Conservation (phyloP, 2,329 filamentous ascomycete species). For the Escovopsis sp. region DNA sequence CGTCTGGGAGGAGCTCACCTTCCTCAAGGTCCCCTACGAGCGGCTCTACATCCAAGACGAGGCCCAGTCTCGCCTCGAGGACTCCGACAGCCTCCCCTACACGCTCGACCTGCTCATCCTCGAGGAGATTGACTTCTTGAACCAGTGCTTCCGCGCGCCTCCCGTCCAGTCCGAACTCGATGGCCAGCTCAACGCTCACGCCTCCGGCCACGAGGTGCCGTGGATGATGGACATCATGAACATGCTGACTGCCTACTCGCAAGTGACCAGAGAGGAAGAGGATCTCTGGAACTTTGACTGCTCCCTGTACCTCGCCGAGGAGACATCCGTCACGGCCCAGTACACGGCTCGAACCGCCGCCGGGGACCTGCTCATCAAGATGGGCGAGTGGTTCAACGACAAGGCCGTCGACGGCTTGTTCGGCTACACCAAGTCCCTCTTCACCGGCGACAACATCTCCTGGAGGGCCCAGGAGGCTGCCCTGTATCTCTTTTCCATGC, state of each 20-base stretch:
- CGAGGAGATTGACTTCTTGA: slow-evolving; percentile 90
- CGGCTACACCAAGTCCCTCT: slow-evolving; percentile 60
- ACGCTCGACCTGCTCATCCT: slow-evolving; percentile 86
- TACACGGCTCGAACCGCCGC: slow-evolving; percentile 90
- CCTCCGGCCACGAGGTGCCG: slow-evolving; percentile 46
- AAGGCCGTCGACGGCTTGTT: slow-evolving; percentile 67
- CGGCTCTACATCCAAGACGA: slow-evolving; percentile 76
- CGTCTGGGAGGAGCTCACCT: slow-evolving; percentile 75
- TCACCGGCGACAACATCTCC: slow-evolving; percentile 34
- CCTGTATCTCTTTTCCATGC: slow-evolving; percentile 71
- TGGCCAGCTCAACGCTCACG: slow-evolving; percentile 51
- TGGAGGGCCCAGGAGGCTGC: slow-evolving; percentile 63
- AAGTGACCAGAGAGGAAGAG: slow-evolving; percentile 85
- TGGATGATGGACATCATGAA: slow-evolving; percentile 87
- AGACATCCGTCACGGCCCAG: slow-evolving; percentile 87
- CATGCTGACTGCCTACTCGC: slow-evolving; percentile 69
- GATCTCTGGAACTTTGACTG: slow-evolving; percentile 94
- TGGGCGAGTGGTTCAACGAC: slow-evolving; percentile 75
- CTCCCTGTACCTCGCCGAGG: slow-evolving; percentile 88
- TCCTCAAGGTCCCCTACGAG: slow-evolving; percentile 58
- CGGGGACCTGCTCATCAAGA: slow-evolving; percentile 81
- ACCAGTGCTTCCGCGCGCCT: slow-evolving; percentile 74
- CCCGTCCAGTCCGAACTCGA: slow-evolving; percentile 85
- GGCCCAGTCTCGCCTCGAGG: slow-evolving; percentile 75
- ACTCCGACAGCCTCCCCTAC: slow-evolving; percentile 82